phyloP scores from a whole-genome alignment of 164 flowering plant genomes.

The Umbilicus rupestris region DNA sequence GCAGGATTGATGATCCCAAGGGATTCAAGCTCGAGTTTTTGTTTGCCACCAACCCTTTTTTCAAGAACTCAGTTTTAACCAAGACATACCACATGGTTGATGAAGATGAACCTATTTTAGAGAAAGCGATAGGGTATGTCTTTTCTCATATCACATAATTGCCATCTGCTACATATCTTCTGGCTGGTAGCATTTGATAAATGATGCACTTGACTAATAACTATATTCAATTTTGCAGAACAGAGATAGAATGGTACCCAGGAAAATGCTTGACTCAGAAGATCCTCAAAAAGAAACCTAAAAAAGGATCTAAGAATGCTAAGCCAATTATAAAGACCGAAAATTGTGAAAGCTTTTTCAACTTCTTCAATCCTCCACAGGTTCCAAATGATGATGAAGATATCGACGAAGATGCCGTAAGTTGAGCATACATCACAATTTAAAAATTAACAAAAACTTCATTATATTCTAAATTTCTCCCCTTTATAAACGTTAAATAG shows the following conservation, averaged over 20 bases:
- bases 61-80: constrained; percentile 66
- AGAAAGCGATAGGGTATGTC: constrained; percentile 80
- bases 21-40: constrained; percentile 89
- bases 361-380: constrained; percentile 82
- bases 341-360: constrained; percentile 81
- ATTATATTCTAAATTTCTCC: not conserved
- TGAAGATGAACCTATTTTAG: constrained; percentile 84
- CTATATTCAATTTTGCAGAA: too few species aligned
- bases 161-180: not conserved
- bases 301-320: constrained; percentile 77
- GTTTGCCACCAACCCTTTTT: constrained; percentile 72
- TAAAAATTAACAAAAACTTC: not conserved
- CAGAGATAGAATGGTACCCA: constrained; percentile 84
- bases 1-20: constrained; percentile 62
- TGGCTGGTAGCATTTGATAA: not conserved
- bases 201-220: not conserved
- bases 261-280: constrained; percentile 92
- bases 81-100: constrained; percentile 92
- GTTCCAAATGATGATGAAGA: constrained; percentile 86
- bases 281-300: constrained; percentile 76
- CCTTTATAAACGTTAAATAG: constrained; percentile 14
- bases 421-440: constrained; percentile 7
- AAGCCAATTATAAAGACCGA: constrained; percentile 84
- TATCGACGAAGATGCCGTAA: constrained; percentile 80
- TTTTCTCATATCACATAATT: not conserved